Evolutionary conservation across 176 grass and related monocot species (phyloP).

Genomic region (Avena eriantha): DNA sequence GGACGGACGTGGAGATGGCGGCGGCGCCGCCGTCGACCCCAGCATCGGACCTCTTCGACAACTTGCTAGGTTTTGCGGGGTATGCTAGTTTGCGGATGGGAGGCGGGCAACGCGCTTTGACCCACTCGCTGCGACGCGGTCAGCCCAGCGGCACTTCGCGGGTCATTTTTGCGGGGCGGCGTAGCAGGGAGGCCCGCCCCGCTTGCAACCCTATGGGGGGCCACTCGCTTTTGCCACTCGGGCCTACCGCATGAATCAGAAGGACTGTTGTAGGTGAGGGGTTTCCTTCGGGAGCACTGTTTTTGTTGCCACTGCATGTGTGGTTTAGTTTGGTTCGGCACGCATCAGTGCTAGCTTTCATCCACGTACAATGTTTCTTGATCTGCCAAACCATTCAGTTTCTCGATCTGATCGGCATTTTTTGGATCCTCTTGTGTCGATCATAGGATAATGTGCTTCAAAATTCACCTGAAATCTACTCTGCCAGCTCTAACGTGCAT

Average conservation of each 20-base stretch:
- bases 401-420: constrained; percentile 35
- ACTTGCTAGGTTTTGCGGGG: too few species aligned
- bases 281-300: constrained; percentile 57
- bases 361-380: background rate
- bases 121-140: too few species aligned
- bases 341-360: constrained; percentile 1
- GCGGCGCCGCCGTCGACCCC: too few species aligned
- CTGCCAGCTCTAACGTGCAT: background rate
- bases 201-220: background rate
- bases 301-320: constrained; percentile 56
- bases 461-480: background rate
- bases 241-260: constrained; percentile 31
- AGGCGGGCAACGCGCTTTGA: too few species aligned
- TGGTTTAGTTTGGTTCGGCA: background rate
- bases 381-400: background rate
- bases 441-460: background rate
- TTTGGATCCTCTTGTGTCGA: background rate
- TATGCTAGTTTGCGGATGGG: too few species aligned
- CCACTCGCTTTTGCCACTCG: background rate
- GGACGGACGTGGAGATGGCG: too few species aligned
- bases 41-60: too few species aligned
- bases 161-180: too few species aligned
- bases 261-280: constrained; percentile 53
- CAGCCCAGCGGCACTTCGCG: too few species aligned
- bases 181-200: too few species aligned